phyloP scores from a whole-genome alignment of 192 early-diverging fungal genomes.

The Backusella macrospora region DNA sequence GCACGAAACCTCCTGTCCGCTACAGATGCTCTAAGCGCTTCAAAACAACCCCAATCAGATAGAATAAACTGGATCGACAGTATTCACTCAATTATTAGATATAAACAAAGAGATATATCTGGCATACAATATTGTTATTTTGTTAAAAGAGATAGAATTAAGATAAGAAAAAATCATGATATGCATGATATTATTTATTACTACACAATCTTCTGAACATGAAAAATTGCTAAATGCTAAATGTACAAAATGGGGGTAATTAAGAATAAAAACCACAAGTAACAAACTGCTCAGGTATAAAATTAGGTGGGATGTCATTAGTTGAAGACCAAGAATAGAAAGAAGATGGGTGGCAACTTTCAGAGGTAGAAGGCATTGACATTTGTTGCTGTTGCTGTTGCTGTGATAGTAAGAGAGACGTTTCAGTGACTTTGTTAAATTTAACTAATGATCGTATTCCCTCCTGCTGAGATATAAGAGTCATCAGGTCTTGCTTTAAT shows the following conservation, averaged over 20 bases:
- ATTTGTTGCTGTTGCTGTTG: not conserved
- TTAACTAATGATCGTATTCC: not conserved
- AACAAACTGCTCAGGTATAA: not conserved
- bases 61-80: not conserved
- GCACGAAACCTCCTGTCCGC: too few species aligned
- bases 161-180: not conserved
- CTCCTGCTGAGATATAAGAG: conserved; percentile 5
- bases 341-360: not conserved
- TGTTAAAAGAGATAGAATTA: too few species aligned
- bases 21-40: too few species aligned
- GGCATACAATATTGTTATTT: not conserved
- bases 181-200: conserved; percentile 2
- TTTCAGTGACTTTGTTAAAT: not conserved
- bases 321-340: not conserved
- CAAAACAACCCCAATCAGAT: not conserved
- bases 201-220: not conserved
- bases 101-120: not conserved
- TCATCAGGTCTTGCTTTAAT: conserved; percentile 23
- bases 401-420: not conserved
- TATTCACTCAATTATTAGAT: not conserved
- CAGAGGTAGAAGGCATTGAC: not conserved
- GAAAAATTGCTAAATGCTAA: not conserved
- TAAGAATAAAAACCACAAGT: conserved; percentile 7
- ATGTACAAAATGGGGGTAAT: not conserved
- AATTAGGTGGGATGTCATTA: not conserved